phyloP scores from a whole-genome alignment of 2,329 filamentous ascomycete genomes.

The Teratosphaeria zuluensis region DNA sequence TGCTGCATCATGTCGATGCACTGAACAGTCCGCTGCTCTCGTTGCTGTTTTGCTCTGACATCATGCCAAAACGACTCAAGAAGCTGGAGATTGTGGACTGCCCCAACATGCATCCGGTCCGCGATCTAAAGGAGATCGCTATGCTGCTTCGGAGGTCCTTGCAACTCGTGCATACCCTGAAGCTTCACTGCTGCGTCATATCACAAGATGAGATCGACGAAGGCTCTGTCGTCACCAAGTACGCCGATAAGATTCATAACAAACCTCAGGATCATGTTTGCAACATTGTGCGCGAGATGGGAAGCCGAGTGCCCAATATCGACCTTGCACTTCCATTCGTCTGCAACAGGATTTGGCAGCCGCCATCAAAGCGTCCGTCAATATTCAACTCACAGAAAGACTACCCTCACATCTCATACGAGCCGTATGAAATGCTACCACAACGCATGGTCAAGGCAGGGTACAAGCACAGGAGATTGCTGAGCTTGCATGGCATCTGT shows the following conservation, averaged over 20 bases:
- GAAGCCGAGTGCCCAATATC: slow-evolving; percentile 9
- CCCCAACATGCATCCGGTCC: slow-evolving; percentile 4
- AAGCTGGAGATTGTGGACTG: slow-evolving; percentile 14
- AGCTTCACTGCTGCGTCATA: slow-evolving; percentile 6
- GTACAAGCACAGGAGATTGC: slow-evolving; percentile 12
- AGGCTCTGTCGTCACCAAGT: not conserved
- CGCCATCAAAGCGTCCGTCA: not conserved
- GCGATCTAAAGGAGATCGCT: slow-evolving; percentile 4
- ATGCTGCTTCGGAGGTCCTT: slow-evolving; percentile 10
- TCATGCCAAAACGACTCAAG: slow-evolving; percentile 11
- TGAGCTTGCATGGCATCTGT: slow-evolving; percentile 7
- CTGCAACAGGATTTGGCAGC: slow-evolving; percentile 10
- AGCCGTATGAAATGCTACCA: slow-evolving; percentile 8
- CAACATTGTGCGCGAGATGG: slow-evolving; percentile 11
- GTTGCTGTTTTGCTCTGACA: slow-evolving; percentile 9
- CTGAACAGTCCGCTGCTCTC: slow-evolving; percentile 4
- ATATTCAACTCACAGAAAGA: not conserved
- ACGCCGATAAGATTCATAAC: slow-evolving; percentile 6
- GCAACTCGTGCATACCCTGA: slow-evolving; percentile 10
- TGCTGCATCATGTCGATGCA: slow-evolving; percentile 3
- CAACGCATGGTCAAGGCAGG: slow-evolving; percentile 8
- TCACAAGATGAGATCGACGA: not conserved
- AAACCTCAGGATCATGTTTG: slow-evolving; percentile 13
- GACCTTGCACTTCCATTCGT: slow-evolving; percentile 15
- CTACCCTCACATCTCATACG: slow-evolving; percentile 4